Conservation (phyloP, 371 early-diverging fungal genomes). For the Coemansia sp. region DNA sequence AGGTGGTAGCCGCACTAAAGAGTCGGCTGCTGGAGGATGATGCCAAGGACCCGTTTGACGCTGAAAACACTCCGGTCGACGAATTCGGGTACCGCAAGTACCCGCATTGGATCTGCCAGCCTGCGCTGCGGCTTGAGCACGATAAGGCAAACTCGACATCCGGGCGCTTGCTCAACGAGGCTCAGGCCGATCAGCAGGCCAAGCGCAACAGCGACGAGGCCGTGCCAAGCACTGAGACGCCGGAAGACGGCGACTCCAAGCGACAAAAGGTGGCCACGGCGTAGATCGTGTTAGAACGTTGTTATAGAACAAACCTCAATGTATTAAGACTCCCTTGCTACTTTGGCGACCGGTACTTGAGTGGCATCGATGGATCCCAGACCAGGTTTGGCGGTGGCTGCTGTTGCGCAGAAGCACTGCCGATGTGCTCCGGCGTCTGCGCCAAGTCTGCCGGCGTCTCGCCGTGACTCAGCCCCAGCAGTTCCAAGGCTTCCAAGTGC, state of each 20-base stretch:
- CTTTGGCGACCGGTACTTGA: conserved; percentile 30
- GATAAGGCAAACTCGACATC: conserved; percentile 47
- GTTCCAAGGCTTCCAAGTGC: conserved; percentile 66
- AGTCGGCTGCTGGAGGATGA: conserved; percentile 58
- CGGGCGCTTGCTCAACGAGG: conserved; percentile 47
- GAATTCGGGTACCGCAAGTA: conserved; percentile 50
- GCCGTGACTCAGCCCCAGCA: conserved; percentile 27
- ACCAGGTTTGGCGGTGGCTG: conserved; percentile 18
- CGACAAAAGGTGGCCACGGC: conserved; percentile 12
- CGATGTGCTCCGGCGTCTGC: conserved; percentile 10
- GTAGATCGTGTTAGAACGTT: neutral
- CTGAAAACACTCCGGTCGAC: conserved; percentile 20
- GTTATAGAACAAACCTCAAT: neutral
- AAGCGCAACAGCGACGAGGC: neutral
- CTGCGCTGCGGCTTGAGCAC: conserved; percentile 49
- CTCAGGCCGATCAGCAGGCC: neutral
- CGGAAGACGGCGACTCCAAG: conserved; percentile 11
- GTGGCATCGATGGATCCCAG: conserved; percentile 47
- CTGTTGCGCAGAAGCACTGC: conserved; percentile 2
- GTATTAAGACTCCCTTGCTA: neutral
- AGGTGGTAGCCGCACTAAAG: conserved; percentile 61
- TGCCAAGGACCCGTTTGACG: conserved; percentile 31
- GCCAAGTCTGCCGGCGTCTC: conserved; percentile 26
- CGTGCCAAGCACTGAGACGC: neutral
- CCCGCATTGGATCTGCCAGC: conserved; percentile 55